Conservation (phyloP, 2,329 filamentous ascomycete genomes). For the Clarireedia homoeocarpa region DNA sequence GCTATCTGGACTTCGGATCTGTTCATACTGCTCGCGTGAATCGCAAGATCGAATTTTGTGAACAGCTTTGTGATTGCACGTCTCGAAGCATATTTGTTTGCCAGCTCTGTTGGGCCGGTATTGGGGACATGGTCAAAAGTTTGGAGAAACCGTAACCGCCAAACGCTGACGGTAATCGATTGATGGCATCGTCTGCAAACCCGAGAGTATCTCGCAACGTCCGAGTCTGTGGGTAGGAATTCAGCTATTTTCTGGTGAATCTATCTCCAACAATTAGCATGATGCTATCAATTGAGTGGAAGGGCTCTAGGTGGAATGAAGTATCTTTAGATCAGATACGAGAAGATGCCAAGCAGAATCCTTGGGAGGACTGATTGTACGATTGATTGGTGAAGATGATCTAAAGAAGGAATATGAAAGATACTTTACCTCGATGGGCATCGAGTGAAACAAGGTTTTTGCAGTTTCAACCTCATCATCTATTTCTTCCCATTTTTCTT, state of each 20-base stretch:
- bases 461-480: neutral
- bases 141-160: conserved; percentile 36
- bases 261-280: conserved; percentile 14
- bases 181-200: conserved; percentile 33
- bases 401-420: neutral
- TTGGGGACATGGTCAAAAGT: conserved; percentile 33
- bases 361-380: neutral
- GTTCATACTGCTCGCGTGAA: neutral
- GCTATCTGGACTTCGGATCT: conserved; percentile 5
- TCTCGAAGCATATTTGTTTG: conserved; percentile 24
- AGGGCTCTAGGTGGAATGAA: neutral
- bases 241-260: conserved; percentile 25
- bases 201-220: conserved; percentile 34
- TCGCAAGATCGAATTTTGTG: conserved; percentile 16
- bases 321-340: too few relatives aligned
- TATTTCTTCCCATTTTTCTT: too few relatives aligned
- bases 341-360: too few relatives aligned
- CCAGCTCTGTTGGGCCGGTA: conserved; percentile 25
- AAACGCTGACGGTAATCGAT: conserved; percentile 37
- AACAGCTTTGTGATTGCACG: conserved; percentile 30
- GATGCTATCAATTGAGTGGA: neutral
- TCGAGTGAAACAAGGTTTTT: neutral
- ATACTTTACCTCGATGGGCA: conserved; percentile 3
- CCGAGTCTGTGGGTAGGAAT: conserved; percentile 31
- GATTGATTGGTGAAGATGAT: too few relatives aligned